Evolutionary conservation across 2,329 filamentous ascomycete species (phyloP), one percentile per base, ranked within the genome.

Genomic region (Diaporthe humulicola): DNA sequence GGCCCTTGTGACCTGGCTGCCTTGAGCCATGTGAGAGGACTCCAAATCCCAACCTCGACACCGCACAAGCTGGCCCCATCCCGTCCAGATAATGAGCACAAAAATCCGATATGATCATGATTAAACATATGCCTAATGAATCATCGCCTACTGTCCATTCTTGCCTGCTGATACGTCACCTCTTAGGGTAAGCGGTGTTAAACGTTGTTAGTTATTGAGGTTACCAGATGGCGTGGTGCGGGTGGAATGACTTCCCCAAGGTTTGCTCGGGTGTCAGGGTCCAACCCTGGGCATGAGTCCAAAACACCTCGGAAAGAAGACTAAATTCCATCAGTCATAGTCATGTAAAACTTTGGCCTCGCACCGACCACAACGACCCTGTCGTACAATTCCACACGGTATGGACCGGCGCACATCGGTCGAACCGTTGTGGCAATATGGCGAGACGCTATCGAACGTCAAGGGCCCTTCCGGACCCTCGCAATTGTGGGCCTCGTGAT

Each of bases 11-110:
- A 72, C 70, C 45, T 5, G 25, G 30, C 57, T 50, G 54, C 69
- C 54, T 58, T 45, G 52, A 36, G 30, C 60, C 70, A 72, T 72
- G 70, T 72, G 70, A 72, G 70, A 52, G 30, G 45, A 64, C 33
- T 30, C 30, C 70, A 12, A 60, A n/a, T 30, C 9, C 33, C 38
- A 42, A 30, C 42, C 40, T 40, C 36, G 30, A 40, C 45, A 10
- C 2, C 56, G 40, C 14, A 12, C 19, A 10, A 38, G 48, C 33
- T 69, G 64, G 6, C 15, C 17, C 19, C 15, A 54, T 40, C 22
- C 22, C 40, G 64, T 40, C 48, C 45, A 54, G 15, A 19, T 0
- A 64, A 33, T 50, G 36, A 25, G 54, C 67, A 36, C 19, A 42
- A 22, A 19, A 45, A 9, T 15, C 4, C 2, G 2, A 42, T 8